Base-by-base conservation (phyloP, 1,284 basidiomycete species). In the Xerocomus alliaceus region DNA sequence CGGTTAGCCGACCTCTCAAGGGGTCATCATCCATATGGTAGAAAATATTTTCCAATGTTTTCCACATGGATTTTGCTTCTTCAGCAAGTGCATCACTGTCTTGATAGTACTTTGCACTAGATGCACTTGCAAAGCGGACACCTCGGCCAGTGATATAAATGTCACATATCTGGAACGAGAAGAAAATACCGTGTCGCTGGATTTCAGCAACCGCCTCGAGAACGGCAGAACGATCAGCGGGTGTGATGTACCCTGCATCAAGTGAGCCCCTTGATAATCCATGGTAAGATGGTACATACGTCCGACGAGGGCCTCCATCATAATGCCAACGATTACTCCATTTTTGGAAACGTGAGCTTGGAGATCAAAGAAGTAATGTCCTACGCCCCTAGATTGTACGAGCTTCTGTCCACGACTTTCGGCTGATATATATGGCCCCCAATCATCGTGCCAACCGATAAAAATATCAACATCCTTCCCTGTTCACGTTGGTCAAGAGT, bases 311-410 rank as follows among this genome's bases (percentile, higher is more conserved):
- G 79, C 69, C 62, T 84, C 83, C 37, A 74, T 76, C 56, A 85
- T 78, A 34, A 85, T 60, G 3, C 84, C 84, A 32, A 82, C 70
- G 10, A 85, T 65, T 13, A 68, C 63, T 3, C 76, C 78, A 46
- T 79, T 76, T 46, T 78, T 73, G 29, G 80, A 67, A n/a, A 85
- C 68, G 60, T 84, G 83, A 9, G 79, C 84, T 32, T 83, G 64
- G 41, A 82, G 69, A 35, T 79, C 76, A 53, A 78, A 83, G 10
- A 78, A 80, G 45, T 84, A 71, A 61, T 79, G 66, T 8, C 66
- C 68, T 15, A 75, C 45, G 44, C 73, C 77, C 56, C 77, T 67
- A 12, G 77, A 78, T 44, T 77, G 71, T 31, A 83, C 55, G 20
- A 71, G 65, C 48, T 73, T 71, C 34, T 78, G 71, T 20, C 74